phyloP scores from a whole-genome alignment of 2,329 filamentous ascomycete species.

The Ceratocystis eucalypticola region DNA sequence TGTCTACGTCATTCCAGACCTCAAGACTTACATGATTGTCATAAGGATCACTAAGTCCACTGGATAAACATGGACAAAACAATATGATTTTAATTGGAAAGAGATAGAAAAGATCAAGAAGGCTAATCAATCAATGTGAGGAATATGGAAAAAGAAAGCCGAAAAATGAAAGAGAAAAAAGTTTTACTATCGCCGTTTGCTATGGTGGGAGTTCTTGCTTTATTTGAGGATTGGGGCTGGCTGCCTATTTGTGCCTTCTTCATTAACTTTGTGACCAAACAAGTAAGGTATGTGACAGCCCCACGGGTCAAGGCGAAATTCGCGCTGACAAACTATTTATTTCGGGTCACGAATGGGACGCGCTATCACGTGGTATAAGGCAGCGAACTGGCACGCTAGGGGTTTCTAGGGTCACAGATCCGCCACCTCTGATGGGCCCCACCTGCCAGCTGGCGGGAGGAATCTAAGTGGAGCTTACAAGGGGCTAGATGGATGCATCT shows the following conservation, averaged over 20 bases:
- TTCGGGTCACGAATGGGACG: constrained; percentile 5
- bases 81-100: too few relatives aligned
- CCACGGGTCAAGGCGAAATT: not conserved
- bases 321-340: not conserved
- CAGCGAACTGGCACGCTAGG: not conserved
- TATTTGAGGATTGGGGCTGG: not conserved
- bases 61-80: not conserved
- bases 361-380: constrained; percentile 8
- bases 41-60: not conserved
- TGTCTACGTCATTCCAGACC: not conserved
- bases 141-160: not conserved
- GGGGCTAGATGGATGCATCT: constrained; percentile 5
- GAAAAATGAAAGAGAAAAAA: not conserved
- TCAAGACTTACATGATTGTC: constrained; percentile 12
- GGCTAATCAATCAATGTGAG: too few relatives aligned
- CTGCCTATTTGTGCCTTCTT: constrained; percentile 7
- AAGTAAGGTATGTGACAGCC: not conserved
- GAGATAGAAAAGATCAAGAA: too few relatives aligned
- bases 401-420: not conserved
- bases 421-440: not conserved
- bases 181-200: not conserved
- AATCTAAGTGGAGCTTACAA: not conserved
- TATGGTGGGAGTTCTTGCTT: not conserved
- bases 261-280: not conserved
- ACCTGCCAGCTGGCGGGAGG: constrained; percentile 7